A percentile compares a stretch with the other conserved stretches of the same genome.
phyloP scores from a whole-genome alignment of 192 early-diverging fungal genomes.

The Umbelopsis sp. region DNA sequence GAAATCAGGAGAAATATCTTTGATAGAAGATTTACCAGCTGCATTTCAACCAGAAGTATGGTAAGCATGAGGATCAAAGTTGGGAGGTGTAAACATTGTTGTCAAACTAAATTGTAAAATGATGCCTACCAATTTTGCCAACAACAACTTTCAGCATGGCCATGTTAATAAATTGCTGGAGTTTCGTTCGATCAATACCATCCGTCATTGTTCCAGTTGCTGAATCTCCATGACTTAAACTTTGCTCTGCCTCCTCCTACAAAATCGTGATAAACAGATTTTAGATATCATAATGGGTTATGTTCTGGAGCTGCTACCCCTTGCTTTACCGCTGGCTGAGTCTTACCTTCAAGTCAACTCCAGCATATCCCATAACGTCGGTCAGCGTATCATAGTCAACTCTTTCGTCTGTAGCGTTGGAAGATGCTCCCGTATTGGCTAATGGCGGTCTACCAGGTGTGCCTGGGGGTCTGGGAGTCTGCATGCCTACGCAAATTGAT shows the following conservation, averaged over 20 bases:
- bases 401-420: constrained; percentile 28
- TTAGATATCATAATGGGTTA: constrained; percentile 39
- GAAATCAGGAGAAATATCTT: constrained; percentile 60
- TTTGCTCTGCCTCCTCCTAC: constrained; percentile 41
- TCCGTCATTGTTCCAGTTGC: constrained; percentile 16
- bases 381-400: constrained; percentile 59
- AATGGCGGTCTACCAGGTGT: constrained; percentile 18
- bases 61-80: background rate
- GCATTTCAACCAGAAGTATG: background rate
- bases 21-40: constrained; percentile 9
- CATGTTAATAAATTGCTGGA: constrained; percentile 54
- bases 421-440: constrained; percentile 19
- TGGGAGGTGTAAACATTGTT: too few relatives aligned
- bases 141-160: constrained; percentile 36
- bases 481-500: background rate
- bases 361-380: constrained; percentile 81
- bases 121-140: constrained; percentile 44
- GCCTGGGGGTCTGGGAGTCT: background rate
- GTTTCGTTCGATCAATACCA: constrained; percentile 39
- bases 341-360: constrained; percentile 73
- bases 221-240: constrained; percentile 35
- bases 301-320: too few relatives aligned
- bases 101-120: background rate
- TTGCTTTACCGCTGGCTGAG: too few relatives aligned
- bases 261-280: constrained; percentile 28